Percentiles rank a stretch among this genome's conserved stretches.
Evolutionary conservation across 2,329 filamentous ascomycete genomes (phyloP).

Genomic region (Fusarium dimerum): DNA sequence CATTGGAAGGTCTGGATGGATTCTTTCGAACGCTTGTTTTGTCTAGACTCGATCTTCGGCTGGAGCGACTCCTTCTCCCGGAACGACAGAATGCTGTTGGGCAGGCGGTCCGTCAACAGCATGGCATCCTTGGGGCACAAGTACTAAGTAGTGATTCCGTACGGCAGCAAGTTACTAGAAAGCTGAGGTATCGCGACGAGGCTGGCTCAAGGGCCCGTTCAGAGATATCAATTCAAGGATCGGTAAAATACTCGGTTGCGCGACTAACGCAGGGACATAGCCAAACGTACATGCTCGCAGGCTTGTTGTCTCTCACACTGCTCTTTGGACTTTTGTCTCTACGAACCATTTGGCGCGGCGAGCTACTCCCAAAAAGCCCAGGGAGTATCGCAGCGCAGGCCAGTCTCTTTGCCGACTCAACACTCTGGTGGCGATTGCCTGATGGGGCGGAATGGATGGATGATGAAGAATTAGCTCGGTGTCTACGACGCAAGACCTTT

Average conservation of each 20-base stretch:
- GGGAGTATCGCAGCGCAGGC: constrained; percentile 32
- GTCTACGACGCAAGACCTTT: constrained; percentile 30
- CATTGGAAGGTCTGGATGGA: constrained; percentile 23
- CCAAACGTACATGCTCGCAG: constrained; percentile 25
- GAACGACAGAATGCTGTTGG: constrained; percentile 25
- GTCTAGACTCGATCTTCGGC: constrained; percentile 23
- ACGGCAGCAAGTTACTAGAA: constrained; percentile 9
- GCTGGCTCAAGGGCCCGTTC: not conserved
- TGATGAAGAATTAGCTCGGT: constrained; percentile 25
- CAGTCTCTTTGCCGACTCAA: constrained; percentile 32
- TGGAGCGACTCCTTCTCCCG: constrained; percentile 21
- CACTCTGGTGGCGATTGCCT: constrained; percentile 30
- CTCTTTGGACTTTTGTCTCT: constrained; percentile 24
- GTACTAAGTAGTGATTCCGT: constrained; percentile 22
- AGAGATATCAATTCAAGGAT: constrained; percentile 13
- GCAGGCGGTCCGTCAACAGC: constrained; percentile 23
- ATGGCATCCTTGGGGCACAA: constrained; percentile 30
- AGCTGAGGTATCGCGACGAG: constrained; percentile 11
- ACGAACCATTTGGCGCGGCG: constrained; percentile 22
- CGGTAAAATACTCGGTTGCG: constrained; percentile 22
- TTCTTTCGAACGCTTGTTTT: constrained; percentile 30
- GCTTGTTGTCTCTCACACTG: constrained; percentile 21
- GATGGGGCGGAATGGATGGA: constrained; percentile 30
- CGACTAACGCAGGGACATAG: constrained; percentile 22
- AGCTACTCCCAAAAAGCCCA: constrained; percentile 26